Conservation (phyloP, 1,284 basidiomycete genomes). For the Moniliophthora roreri region DNA sequence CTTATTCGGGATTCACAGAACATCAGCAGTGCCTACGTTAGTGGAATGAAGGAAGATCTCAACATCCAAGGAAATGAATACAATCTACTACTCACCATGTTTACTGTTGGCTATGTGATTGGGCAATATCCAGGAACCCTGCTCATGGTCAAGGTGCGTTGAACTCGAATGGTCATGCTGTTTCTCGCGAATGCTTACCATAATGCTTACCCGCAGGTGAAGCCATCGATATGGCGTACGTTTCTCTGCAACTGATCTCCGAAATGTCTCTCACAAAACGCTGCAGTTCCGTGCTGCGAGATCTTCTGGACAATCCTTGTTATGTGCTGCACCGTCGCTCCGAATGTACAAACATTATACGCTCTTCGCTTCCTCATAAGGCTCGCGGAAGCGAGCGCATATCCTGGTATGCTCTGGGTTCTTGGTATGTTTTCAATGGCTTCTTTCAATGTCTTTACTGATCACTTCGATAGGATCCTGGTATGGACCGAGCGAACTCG, state of each 20-base stretch:
- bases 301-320: constrained; percentile 12
- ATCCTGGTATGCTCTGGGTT: constrained; percentile 11
- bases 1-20: constrained; percentile 21
- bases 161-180: no score
- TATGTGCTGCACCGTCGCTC: constrained; percentile 10
- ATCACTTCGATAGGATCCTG: not conserved
- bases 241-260: not conserved
- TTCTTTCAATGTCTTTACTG: no score
- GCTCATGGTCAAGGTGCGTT: constrained; percentile 10
- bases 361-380: constrained; percentile 14
- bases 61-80: constrained; percentile 53
- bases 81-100: constrained; percentile 30
- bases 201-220: no score
- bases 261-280: not conserved
- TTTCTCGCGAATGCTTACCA: no score
- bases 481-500: constrained; percentile 12
- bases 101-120: constrained; percentile 10
- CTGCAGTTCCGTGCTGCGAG: constrained; percentile 12
- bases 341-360: constrained; percentile 10
- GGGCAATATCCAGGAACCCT: constrained; percentile 11
- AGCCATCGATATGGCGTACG: constrained; percentile 10
- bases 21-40: constrained; percentile 55
- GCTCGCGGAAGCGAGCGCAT: constrained; percentile 11
- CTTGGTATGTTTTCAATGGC: not conserved
- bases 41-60: constrained; percentile 67